Evolutionary conservation across 306 rosid species (phyloP).

Genomic region (Fagus sylvatica): DNA sequence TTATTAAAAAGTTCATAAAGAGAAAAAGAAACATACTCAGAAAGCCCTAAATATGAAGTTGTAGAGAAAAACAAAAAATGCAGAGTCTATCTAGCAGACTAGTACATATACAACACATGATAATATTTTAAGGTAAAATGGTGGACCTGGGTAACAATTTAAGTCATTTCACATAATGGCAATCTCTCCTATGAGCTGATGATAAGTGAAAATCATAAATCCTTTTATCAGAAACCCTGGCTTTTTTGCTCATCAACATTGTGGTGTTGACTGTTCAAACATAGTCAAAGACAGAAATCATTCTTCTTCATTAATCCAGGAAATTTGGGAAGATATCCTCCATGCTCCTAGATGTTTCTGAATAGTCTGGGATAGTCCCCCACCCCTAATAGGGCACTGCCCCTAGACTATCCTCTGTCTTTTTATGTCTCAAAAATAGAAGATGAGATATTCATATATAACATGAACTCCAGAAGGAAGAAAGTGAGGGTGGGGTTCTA

Average conservation of each 20-base stretch:
- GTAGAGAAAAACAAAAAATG: background rate
- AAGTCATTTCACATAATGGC: background rate
- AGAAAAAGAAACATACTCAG: background rate
- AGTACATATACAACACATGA: background rate
- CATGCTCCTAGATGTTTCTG: background rate
- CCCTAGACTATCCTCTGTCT: no score
- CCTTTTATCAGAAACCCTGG: background rate
- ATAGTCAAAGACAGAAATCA: background rate
- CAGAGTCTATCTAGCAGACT: background rate
- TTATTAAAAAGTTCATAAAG: background rate
- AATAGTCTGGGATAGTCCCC: background rate
- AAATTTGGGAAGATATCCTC: background rate
- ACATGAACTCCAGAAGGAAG: no score
- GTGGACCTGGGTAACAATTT: background rate
- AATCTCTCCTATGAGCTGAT: background rate
- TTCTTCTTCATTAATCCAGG: background rate
- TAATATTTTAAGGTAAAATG: background rate
- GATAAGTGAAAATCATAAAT: background rate
- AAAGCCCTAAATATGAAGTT: background rate
- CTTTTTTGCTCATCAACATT: background rate
- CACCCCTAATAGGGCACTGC: background rate
- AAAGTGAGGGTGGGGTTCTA: no score
- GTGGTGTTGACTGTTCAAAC: background rate
- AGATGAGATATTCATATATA: no score
- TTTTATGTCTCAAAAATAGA: no score